Conservation (phyloP, 1,139 yeast species). For the Pichia sp. region DNA sequence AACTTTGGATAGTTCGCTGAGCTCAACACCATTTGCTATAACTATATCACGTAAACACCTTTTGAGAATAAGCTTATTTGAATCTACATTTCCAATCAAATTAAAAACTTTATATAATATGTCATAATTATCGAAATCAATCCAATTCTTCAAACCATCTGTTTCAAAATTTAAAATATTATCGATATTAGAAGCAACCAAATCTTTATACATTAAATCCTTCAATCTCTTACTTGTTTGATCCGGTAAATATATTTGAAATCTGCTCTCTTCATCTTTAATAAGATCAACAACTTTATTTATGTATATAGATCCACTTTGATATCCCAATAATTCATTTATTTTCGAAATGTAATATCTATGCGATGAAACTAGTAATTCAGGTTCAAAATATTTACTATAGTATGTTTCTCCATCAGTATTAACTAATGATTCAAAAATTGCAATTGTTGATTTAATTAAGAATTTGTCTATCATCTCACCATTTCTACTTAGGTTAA, state of each 20-base stretch:
- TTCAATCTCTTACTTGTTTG: constrained; percentile 48
- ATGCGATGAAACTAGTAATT: constrained; percentile 49
- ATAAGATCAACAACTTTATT: constrained; percentile 47
- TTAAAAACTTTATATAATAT: constrained; percentile 44
- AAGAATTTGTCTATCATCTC: constrained; percentile 53
- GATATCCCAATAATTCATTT: constrained; percentile 29
- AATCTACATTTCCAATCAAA: constrained; percentile 51
- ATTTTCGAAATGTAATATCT: constrained; percentile 49
- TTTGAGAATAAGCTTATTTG: constrained; percentile 44
- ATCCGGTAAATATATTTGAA: constrained; percentile 49
- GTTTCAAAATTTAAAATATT: constrained; percentile 41
- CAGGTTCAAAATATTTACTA: constrained; percentile 60
- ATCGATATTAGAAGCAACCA: constrained; percentile 56
- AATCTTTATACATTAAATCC: constrained; percentile 53
- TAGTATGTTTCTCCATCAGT: constrained; percentile 51
- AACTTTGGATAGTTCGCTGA: constrained; percentile 27
- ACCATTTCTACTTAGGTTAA: constrained; percentile 50
- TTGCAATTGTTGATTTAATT: constrained; percentile 54
- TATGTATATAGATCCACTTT: constrained; percentile 51
- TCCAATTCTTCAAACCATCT: constrained; percentile 56
- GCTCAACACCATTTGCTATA: constrained; percentile 35
- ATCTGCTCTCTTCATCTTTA: constrained; percentile 53
- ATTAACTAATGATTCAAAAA: constrained; percentile 60
- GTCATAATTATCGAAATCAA: constrained; percentile 34
- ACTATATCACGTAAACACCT: constrained; percentile 45